Evolutionary conservation across 345 rosid species (phyloP).

Genomic region (Eucalyptus microcorys): DNA sequence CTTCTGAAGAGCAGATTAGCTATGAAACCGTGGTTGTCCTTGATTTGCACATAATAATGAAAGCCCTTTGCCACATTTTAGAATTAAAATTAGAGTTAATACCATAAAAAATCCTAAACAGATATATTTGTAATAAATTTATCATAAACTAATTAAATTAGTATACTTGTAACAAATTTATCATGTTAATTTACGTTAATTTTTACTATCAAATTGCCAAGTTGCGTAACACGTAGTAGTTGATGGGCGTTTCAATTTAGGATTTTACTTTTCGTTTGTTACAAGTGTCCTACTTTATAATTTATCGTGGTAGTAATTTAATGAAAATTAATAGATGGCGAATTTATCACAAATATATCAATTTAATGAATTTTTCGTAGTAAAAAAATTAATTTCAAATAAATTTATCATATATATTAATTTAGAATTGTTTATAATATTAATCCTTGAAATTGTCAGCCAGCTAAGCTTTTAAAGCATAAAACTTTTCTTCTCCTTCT

Average conservation of each 20-base stretch:
- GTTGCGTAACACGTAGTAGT: fast-evolving
- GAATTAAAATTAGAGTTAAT: neutral
- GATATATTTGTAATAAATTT: too few relatives aligned
- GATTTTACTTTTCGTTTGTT: fast-evolving
- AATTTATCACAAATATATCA: fast-evolving
- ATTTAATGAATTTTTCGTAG: fast-evolving
- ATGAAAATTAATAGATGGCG: fast-evolving
- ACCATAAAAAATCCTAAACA: fast-evolving
- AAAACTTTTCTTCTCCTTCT: neutral
- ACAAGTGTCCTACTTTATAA: fast-evolving
- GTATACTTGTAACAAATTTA: fast-evolving
- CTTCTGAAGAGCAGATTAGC: neutral
- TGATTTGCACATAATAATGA: neutral
- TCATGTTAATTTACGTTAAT: fast-evolving
- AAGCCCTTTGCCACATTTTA: neutral
- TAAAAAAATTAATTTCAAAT: fast-evolving
- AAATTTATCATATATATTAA: too few relatives aligned
- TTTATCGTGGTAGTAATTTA: too few relatives aligned
- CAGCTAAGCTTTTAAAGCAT: neutral
- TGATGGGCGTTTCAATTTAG: fast-evolving
- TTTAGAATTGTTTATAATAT: too few relatives aligned
- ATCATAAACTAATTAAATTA: fast-evolving
- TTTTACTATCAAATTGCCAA: too few relatives aligned
- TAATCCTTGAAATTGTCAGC: fast-evolving
- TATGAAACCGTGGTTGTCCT: neutral